A percentile compares a stretch with the other conserved stretches of the same genome.
phyloP scores from a whole-genome alignment of 345 rosid species.

The Citrus hindsii region DNA sequence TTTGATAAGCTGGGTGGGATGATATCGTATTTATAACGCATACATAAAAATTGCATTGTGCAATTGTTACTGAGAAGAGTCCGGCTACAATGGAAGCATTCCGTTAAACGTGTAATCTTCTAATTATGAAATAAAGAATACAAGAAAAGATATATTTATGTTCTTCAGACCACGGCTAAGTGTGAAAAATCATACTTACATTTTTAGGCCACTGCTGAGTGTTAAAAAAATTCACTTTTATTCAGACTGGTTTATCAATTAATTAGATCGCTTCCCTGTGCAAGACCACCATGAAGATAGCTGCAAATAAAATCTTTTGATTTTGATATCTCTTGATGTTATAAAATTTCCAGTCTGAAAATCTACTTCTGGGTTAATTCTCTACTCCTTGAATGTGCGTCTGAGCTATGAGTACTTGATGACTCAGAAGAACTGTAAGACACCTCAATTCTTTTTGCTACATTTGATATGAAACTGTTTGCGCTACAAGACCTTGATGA shows the following conservation, averaged over 20 bases:
- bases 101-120: no score
- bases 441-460: conserved; percentile 17
- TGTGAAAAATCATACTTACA: no score
- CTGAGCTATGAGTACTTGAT: conserved; percentile 25
- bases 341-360: background rate
- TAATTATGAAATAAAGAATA: no score
- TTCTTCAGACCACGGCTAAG: no score
- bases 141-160: no score
- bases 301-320: background rate
- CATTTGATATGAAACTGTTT: conserved; percentile 29
- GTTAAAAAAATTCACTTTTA: background rate
- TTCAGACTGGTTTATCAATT: no score
- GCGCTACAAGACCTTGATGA: conserved; percentile 22
- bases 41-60: background rate
- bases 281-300: background rate
- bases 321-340: background rate
- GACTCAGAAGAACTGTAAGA: conserved; percentile 27
- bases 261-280: no score
- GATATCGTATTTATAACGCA: no score
- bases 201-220: no score
- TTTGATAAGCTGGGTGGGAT: background rate
- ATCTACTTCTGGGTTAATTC: conserved; percentile 3
- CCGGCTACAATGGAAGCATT: no score
- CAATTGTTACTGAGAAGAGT: background rate
- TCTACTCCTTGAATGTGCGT: conserved; percentile 19